A percentile compares a stretch with the other conserved stretches of the same genome.
Evolutionary conservation across 2,329 filamentous ascomycete genomes (phyloP).

Genomic region (Periconia sp.): DNA sequence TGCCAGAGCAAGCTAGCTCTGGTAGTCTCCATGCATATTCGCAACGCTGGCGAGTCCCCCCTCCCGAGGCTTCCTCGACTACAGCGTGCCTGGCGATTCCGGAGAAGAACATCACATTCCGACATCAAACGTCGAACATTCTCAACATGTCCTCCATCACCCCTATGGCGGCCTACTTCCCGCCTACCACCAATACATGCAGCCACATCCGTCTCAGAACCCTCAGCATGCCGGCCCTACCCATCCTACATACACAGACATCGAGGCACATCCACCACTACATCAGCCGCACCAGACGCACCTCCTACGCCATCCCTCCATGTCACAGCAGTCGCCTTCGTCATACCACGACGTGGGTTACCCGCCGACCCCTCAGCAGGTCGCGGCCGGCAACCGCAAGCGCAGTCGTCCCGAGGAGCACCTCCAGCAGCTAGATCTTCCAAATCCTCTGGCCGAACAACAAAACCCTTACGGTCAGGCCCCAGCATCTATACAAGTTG

Average conservation of each 20-base stretch:
- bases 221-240: conserved; percentile 46
- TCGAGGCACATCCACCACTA: conserved; percentile 44
- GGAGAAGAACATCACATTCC: conserved; percentile 49
- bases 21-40: conserved; percentile 58
- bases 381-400: conserved; percentile 43
- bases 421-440: conserved; percentile 43
- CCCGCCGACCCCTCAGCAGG: conserved; percentile 33
- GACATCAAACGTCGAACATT: conserved; percentile 50
- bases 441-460: conserved; percentile 49
- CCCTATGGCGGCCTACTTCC: conserved; percentile 44
- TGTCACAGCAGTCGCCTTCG: conserved; percentile 44
- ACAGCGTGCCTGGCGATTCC: conserved; percentile 51
- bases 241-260: conserved; percentile 48
- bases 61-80: conserved; percentile 55
- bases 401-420: conserved; percentile 53
- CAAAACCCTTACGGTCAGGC: conserved; percentile 46
- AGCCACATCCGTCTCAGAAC: conserved; percentile 45
- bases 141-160: conserved; percentile 46
- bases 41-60: conserved; percentile 57
- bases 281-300: conserved; percentile 40
- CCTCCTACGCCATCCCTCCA: conserved; percentile 42
- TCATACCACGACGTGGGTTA: conserved; percentile 48
- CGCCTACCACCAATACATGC: conserved; percentile 46
- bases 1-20: conserved; percentile 58
- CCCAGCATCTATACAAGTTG: conserved; percentile 46